These are phyloP conservation scores for Leersia perrieri DNA, from an alignment of 176 grass and related monocot species.

Conservation along the genomic window DNA sequence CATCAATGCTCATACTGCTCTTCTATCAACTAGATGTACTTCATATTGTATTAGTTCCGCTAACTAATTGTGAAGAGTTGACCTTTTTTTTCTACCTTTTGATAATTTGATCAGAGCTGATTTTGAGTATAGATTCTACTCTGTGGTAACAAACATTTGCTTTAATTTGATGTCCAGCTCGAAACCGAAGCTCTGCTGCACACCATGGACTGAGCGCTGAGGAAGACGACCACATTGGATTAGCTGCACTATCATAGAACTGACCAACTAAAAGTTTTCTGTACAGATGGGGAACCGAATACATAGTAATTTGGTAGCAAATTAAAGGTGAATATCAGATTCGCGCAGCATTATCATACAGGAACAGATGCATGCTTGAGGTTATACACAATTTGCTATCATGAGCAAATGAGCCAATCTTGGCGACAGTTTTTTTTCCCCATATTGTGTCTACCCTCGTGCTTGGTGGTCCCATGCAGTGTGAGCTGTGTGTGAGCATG, in stretches of 20 bases:
- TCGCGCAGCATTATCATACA: slow-evolving; percentile 27
- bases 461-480: neutral
- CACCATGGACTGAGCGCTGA: slow-evolving; percentile 53
- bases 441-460: neutral
- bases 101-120: neutral
- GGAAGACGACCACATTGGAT: slow-evolving; percentile 71
- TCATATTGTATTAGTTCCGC: neutral
- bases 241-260: slow-evolving; percentile 66
- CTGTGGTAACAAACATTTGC: slow-evolving; percentile 11
- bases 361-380: neutral
- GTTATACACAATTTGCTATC: neutral
- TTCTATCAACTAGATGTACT: neutral
- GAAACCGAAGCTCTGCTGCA: slow-evolving; percentile 46
- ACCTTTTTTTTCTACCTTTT: neutral
- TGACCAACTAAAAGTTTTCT: neutral
- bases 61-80: neutral
- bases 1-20: neutral
- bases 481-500: neutral
- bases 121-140: neutral
- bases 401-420: neutral
- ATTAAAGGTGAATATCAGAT: neutral
- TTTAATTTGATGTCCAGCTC: slow-evolving; percentile 48
- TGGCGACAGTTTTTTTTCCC: neutral
- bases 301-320: slow-evolving; percentile 5
- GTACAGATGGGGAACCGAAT: slow-evolving; percentile 25